Conservation (phyloP, 441 rosid species). For the Lagerstroemia fauriei region DNA sequence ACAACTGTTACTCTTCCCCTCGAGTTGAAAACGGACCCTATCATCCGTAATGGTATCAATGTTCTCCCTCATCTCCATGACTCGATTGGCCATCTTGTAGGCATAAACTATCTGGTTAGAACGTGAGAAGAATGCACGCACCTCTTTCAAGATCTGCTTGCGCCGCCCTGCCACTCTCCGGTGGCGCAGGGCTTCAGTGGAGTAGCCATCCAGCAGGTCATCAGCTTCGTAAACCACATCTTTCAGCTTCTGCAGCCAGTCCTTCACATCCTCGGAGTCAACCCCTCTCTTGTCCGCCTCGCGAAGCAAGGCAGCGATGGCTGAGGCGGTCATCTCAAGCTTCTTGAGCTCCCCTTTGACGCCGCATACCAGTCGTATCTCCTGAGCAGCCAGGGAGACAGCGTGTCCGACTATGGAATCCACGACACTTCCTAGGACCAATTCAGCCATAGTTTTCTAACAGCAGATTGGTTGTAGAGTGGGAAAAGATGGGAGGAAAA, state of each 20-base stretch:
- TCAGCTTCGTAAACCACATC: constrained; percentile 19
- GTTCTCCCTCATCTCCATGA: not conserved
- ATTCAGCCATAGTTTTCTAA: not conserved
- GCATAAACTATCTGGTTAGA: not conserved
- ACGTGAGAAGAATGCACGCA: not conserved
- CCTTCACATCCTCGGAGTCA: not conserved
- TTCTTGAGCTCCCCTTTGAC: not conserved
- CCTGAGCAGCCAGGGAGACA: not conserved
- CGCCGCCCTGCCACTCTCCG: not conserved
- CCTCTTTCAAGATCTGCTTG: not conserved
- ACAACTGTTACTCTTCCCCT: not conserved
- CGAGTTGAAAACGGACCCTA: not conserved
- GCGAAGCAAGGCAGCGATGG: not conserved
- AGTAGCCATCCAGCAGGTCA: constrained; percentile 16
- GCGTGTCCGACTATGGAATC: not conserved
- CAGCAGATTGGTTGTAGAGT: no score
- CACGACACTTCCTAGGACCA: not conserved
- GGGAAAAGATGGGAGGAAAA: no score
- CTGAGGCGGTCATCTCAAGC: not conserved
- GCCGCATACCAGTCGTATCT: not conserved
- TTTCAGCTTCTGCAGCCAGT: constrained; percentile 11
- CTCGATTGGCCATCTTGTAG: not conserved
- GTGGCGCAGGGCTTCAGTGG: not conserved
- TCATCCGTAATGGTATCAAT: not conserved
- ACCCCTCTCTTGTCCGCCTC: not conserved